Evolutionary conservation across 495 filamentous ascomycete species (phyloP).

Genomic region (Neurospora sp.): DNA sequence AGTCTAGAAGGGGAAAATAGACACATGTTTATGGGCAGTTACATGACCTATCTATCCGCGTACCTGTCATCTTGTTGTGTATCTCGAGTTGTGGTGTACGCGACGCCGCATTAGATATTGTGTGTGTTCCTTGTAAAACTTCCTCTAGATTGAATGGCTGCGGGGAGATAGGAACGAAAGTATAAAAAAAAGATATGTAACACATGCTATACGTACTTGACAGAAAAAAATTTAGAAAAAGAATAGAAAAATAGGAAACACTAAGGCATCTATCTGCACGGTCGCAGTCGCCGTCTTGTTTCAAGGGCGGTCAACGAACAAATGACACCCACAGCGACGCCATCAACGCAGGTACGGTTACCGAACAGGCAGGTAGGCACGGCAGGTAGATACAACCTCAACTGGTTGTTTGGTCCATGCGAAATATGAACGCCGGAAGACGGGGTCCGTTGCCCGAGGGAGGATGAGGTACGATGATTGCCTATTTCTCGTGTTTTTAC

Average conservation of each 20-base stretch:
- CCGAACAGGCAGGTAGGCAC: not conserved
- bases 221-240: not conserved
- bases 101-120: not conserved
- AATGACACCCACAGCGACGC: not conserved
- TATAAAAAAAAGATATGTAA: not conserved
- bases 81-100: not conserved
- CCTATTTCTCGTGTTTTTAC: not conserved
- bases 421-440: not conserved
- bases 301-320: not conserved
- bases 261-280: not conserved
- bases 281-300: not conserved
- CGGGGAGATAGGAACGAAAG: not conserved
- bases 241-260: not conserved
- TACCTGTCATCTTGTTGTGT: not conserved
- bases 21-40: not conserved
- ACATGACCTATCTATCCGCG: not conserved
- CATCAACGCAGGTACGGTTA: not conserved
- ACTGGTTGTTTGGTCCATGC: not conserved
- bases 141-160: not conserved
- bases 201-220: not conserved
- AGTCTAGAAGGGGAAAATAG: not conserved
- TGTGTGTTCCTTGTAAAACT: not conserved
- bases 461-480: too few relatives aligned
- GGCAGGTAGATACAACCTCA: not conserved
- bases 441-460: not conserved